Evolutionary conservation across 2,329 filamentous ascomycete species (phyloP).

Genomic region (Trichoderma cornu-damae): DNA sequence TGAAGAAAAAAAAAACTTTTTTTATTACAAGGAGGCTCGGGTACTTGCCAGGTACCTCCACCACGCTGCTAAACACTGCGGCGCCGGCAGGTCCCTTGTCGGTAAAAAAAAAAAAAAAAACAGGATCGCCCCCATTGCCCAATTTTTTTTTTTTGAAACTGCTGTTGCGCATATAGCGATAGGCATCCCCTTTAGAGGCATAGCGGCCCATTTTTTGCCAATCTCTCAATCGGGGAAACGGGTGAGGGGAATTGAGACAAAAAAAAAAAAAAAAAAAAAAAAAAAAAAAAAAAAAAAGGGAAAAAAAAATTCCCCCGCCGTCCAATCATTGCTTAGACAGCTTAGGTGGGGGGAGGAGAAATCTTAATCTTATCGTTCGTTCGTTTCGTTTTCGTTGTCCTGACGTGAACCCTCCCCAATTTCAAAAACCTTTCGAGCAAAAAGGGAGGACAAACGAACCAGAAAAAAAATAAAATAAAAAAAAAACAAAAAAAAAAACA

Average conservation of each 20-base stretch:
- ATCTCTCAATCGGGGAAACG: background rate
- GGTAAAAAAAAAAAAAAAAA: too few relatives aligned
- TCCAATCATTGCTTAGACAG: conserved; percentile 10
- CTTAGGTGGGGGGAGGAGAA: conserved; percentile 5
- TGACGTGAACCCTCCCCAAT: background rate
- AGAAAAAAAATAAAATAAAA: too few relatives aligned
- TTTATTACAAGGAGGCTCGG: too few relatives aligned
- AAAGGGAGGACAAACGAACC: conserved; percentile 5
- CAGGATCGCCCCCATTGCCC: too few relatives aligned
- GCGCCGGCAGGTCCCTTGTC: background rate
- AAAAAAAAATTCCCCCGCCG: background rate
- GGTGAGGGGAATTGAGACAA: too few relatives aligned
- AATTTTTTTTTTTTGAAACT: background rate
- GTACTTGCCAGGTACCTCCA: background rate
- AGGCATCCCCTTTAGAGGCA: background rate
- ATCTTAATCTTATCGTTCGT: conserved; percentile 9
- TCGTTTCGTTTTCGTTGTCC: background rate
- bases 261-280: too few relatives aligned
- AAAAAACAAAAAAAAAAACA: background rate
- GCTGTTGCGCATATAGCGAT: background rate
- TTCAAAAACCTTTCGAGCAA: background rate
- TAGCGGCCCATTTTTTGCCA: background rate
- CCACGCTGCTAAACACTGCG: background rate
- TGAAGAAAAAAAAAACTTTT: too few relatives aligned
- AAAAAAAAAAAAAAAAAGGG: too few relatives aligned